A percentile compares a stretch with the other conserved stretches of the same genome.
These are phyloP conservation scores for Alternaria infectoria DNA, from an alignment of 2,329 filamentous ascomycete genomes.

Conservation along the genomic window DNA sequence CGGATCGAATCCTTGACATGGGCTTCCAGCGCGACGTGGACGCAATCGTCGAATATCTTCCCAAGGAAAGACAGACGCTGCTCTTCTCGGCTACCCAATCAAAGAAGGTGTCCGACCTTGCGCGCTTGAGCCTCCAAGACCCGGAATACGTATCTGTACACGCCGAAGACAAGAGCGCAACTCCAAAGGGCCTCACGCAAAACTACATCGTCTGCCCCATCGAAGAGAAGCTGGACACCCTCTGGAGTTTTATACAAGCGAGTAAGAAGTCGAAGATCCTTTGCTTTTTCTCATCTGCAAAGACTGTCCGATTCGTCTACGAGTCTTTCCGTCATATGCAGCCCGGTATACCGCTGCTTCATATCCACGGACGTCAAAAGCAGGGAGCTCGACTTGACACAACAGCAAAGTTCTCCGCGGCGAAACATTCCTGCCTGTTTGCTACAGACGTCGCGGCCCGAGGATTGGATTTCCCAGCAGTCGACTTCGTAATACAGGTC, in stretches of 20 bases:
- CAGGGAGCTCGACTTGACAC: slow-evolving; percentile 88
- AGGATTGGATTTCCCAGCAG: slow-evolving; percentile 92
- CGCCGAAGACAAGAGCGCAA: slow-evolving; percentile 78
- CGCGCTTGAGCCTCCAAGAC: slow-evolving; percentile 83
- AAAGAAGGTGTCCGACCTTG: slow-evolving; percentile 89
- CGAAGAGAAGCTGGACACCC: slow-evolving; percentile 85
- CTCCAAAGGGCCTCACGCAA: slow-evolving; percentile 83
- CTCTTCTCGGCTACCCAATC: slow-evolving; percentile 97
- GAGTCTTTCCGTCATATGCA: slow-evolving; percentile 92
- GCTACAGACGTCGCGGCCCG: slow-evolving; percentile 94
- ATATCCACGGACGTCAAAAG: slow-evolving; percentile 93
- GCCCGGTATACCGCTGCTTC: slow-evolving; percentile 89
- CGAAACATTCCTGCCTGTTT: slow-evolving; percentile 87
- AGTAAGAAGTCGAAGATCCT: slow-evolving; percentile 95
- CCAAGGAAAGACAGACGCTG: slow-evolving; percentile 83
- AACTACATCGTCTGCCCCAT: slow-evolving; percentile 88
- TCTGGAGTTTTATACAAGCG: slow-evolving; percentile 90
- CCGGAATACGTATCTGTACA: slow-evolving; percentile 97
- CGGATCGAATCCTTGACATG: slow-evolving; percentile 97
- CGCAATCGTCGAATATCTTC: slow-evolving; percentile 90
- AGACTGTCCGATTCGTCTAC: slow-evolving; percentile 95
- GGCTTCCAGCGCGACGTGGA: slow-evolving; percentile 91
- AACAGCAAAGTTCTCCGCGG: slow-evolving; percentile 78
- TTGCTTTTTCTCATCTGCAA: slow-evolving; percentile 92
- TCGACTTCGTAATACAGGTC: slow-evolving; percentile 99